Base-by-base conservation (phyloP, 306 rosid species). In the Castanopsis chinensis region DNA sequence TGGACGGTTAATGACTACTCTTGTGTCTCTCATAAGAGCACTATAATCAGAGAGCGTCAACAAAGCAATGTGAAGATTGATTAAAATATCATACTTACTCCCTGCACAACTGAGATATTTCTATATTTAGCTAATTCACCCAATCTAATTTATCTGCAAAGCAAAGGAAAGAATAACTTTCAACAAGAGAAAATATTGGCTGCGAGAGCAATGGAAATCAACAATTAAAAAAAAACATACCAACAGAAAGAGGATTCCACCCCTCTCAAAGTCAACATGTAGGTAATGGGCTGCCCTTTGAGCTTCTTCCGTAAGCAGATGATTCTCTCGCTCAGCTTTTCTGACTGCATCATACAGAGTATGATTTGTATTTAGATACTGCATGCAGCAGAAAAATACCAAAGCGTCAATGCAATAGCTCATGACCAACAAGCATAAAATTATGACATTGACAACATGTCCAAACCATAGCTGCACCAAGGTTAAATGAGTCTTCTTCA, bases 181-280 rank as follows among this genome's bases (percentile, higher is more conserved):
- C 60, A 54, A 17, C n/a, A n/a, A n/a, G n/a, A n/a, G n/a, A 27
- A 59, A 77, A 69, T 76, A 73, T 55, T 55, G n/a, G 15, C 51
- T 19, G 30, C 28, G 77, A 51, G 33, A 79, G 78, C 54, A 30
- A 5, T 8, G 20, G 14, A 33, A 43, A 8, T 45, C 28, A 67
- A 45, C 14, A 57, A 52, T 35, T 33, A 45, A 28, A 17, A 71
- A 63, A 27, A 67, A 11, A 68, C 37, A 80, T 89, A 92, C 98
- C 95, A 79, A 85, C 33, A 83, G 82, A 89, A 80, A 94, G 92
- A 86, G 95, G 73, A 92, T 89, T 83, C 99, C 99, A 86, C 95
- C 95, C 93, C 95, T 92, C 85, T 94, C 97, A 88, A 94, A 88
- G 88, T 94, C 99, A 80, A 78, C 55, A 18, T 91, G 89, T 57